Percentiles rank a stretch among this genome's conserved stretches.
Conservation (phyloP, 768 basidiomycete genomes). For the Cubamyces sp. region DNA sequence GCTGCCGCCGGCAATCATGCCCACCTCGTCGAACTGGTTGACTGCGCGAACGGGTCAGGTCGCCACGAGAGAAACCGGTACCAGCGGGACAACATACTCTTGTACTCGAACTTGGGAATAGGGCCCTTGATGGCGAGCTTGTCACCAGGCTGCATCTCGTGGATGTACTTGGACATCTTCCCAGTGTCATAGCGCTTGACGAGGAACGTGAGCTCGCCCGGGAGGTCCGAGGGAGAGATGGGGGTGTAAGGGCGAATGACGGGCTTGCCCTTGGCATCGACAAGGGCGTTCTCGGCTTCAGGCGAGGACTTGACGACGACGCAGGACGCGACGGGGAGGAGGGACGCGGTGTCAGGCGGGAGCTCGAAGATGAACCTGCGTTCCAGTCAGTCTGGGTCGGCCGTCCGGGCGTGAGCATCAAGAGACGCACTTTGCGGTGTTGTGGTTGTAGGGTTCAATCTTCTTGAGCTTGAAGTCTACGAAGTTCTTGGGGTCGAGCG, state of each 20-base stretch:
- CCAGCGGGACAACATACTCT: slow-evolving; percentile 49
- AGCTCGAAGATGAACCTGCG: slow-evolving; percentile 79
- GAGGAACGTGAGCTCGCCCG: slow-evolving; percentile 78
- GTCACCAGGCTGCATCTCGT: slow-evolving; percentile 80
- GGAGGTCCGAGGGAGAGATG: slow-evolving; percentile 72
- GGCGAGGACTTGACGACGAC: slow-evolving; percentile 78
- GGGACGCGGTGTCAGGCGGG: slow-evolving; percentile 75
- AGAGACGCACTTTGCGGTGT: slow-evolving; percentile 70
- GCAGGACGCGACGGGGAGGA: slow-evolving; percentile 79
- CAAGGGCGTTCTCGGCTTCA: slow-evolving; percentile 52
- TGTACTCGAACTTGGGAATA: slow-evolving; percentile 84
- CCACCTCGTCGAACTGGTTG: slow-evolving; percentile 85
- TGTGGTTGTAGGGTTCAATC: slow-evolving; percentile 90
- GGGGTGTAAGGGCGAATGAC: slow-evolving; percentile 94
- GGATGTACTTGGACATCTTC: slow-evolving; percentile 84
- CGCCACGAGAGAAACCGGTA: background rate
- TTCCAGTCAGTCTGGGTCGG: background rate
- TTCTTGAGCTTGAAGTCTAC: slow-evolving; percentile 82
- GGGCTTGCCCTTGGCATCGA: slow-evolving; percentile 82
- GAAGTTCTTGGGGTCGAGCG: slow-evolving; percentile 76
- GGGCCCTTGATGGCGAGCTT: slow-evolving; percentile 90
- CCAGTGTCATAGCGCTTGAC: slow-evolving; percentile 87
- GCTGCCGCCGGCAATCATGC: slow-evolving; percentile 90
- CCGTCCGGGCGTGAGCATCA: background rate
- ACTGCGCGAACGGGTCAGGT: slow-evolving; percentile 41